Evolutionary conservation across 2,329 filamentous ascomycete genomes (phyloP), one percentile per base, ranked within the genome.

Genomic region (Furcasterigmium sp.): DNA sequence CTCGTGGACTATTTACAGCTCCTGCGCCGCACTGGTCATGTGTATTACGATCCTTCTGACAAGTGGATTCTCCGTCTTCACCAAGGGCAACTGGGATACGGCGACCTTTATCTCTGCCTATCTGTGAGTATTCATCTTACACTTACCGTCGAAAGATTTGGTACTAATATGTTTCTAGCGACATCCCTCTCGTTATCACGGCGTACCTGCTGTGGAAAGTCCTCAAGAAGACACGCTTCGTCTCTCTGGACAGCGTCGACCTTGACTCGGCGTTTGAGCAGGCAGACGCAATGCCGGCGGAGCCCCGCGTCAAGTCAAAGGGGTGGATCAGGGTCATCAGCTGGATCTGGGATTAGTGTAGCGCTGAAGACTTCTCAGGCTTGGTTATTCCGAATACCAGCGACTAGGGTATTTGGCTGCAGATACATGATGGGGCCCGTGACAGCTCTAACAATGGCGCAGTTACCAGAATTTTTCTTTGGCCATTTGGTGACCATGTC

Each of bases 31-130:
- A 0, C 67, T 91, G 5, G 56, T 69, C 47, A 76, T 82, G 68
- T 78, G 73, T 54, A 65, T 81, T 21, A 60, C 85, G 32, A 82
- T 88, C 46, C 64, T 90, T 4, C 68, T 89, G 32, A 89, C 85
- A 4, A 78, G 80, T 29, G 85, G 85, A 1, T 89, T 89, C 51
- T 55, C 66, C 2, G 76, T 79, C 4, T 84, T 84, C 46, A 80
- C 77, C 2, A 62, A 61, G 28, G 79, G 79, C 3, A 73, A 77
- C 45, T 84, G 79, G 78, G 65, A 74, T 43, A 54, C 75, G 1
- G 70, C 70, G 17, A 65, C 61, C 2, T 84, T 84, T 50, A 71
- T 84, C 2, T 82, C 80, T 1, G 73, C 78, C 0, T 84, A 84
- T 47, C 54, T 84, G 75, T 82, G 56, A 64, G 78, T 69, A 5